Conservation (phyloP, 495 filamentous ascomycete species). For the Talaromyces ruber region DNA sequence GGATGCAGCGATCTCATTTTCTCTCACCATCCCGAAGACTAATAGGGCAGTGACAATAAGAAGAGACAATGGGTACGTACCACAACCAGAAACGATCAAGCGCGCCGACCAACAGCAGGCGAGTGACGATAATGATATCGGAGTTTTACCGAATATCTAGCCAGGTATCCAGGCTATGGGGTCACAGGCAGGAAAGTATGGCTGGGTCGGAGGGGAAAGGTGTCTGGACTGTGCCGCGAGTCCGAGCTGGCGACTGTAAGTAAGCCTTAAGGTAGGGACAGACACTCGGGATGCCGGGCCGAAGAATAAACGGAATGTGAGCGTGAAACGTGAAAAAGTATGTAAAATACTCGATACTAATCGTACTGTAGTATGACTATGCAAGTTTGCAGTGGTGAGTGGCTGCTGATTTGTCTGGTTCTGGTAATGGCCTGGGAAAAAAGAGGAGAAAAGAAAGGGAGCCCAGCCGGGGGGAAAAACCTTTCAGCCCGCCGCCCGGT, state of each 20-base stretch:
- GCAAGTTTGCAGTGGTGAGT: neutral
- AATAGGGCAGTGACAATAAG: neutral
- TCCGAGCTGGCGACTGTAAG: neutral
- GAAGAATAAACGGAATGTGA: neutral
- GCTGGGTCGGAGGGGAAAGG: neutral
- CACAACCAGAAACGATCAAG: neutral
- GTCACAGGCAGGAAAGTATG: neutral
- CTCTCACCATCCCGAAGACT: neutral
- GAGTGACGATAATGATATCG: neutral
- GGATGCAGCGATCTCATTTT: neutral
- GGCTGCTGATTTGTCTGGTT: constrained; percentile 2
- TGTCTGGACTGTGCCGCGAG: neutral
- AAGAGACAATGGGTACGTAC: neutral
- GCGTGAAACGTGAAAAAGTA: neutral
- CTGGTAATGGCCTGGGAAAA: neutral
- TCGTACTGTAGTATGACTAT: neutral
- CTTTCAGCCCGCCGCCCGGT: neutral
- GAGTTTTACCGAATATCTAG: neutral
- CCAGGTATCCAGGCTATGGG: neutral
- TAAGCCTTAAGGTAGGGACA: neutral
- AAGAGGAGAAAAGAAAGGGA: constrained; percentile 5
- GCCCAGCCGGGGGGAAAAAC: neutral
- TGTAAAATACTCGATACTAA: neutral
- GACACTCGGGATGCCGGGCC: neutral
- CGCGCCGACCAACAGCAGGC: neutral